Percentiles rank a stretch among this genome's conserved stretches.
phyloP scores from a whole-genome alignment of 225 moss, liverwort and hornwort genomes.

The Physcomitrellopsis africana region DNA sequence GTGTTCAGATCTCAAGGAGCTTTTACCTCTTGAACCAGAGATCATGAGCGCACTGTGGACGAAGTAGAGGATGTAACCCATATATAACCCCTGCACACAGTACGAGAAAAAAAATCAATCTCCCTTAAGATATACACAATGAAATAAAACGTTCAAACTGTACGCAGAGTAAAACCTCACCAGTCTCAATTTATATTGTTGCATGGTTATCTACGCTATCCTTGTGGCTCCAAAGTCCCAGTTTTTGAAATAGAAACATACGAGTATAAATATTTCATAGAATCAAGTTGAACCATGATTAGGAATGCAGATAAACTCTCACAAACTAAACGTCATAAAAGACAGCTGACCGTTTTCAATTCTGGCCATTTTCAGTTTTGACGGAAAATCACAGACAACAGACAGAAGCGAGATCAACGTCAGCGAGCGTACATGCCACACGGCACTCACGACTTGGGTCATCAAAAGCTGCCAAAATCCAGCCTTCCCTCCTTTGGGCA shows the following conservation, averaged over 20 bases:
- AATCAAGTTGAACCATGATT: neutral
- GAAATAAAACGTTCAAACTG: neutral
- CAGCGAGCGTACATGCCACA: constrained; percentile 60
- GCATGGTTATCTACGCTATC: neutral
- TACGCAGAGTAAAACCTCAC: neutral
- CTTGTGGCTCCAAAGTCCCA: neutral
- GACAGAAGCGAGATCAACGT: constrained; percentile 13
- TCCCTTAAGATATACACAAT: neutral
- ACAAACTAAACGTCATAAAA: neutral
- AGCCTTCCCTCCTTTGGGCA: constrained; percentile 45
- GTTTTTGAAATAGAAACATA: neutral
- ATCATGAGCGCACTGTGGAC: constrained; percentile 87
- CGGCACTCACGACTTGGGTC: constrained; percentile 65
- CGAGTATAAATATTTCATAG: neutral
- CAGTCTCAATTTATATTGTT: neutral
- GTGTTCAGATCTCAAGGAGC: neutral
- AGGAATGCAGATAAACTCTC: neutral
- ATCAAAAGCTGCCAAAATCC: constrained; percentile 56
- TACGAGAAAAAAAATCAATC: neutral
- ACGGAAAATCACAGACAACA: constrained; percentile 1
- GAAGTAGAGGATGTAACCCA: constrained; percentile 87
- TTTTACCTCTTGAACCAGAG: constrained; percentile 76
- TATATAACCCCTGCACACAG: constrained; percentile 61
- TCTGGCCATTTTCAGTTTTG: neutral
- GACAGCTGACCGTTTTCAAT: constrained; percentile 1